Evolutionary conservation across 306 rosid species (phyloP).

Genomic region (Casuarina equisetifolia): DNA sequence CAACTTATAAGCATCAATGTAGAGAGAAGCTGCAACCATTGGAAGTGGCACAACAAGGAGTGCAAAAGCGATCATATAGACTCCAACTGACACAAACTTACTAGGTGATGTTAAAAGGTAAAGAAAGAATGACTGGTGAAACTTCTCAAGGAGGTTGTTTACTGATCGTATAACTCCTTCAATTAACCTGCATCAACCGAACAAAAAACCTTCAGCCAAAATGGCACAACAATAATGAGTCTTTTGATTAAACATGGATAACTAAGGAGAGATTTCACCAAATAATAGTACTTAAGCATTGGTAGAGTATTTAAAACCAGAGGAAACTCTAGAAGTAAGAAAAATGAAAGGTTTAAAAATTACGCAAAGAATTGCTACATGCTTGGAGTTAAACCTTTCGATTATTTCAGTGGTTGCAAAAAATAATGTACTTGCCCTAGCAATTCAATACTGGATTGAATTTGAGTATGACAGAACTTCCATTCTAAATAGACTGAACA

Average conservation of each 20-base stretch:
- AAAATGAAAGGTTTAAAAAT: not conserved
- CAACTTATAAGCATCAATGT: slow-evolving; percentile 38
- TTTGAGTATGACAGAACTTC: slow-evolving; percentile 9
- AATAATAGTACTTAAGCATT: not conserved
- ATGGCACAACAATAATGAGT: slow-evolving; percentile 18
- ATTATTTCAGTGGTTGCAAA: slow-evolving; percentile 6
- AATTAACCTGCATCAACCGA: slow-evolving; percentile 62
- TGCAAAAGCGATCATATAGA: slow-evolving; percentile 93
- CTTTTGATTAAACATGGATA: slow-evolving; percentile 6
- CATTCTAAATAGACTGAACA: slow-evolving; percentile 3
- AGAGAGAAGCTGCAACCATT: slow-evolving; percentile 80
- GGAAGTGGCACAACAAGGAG: slow-evolving; percentile 90
- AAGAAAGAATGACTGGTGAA: slow-evolving; percentile 89
- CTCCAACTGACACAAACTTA: slow-evolving; percentile 91
- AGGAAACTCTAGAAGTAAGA: not conserved
- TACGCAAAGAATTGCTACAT: not conserved
- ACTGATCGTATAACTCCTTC: slow-evolving; percentile 91
- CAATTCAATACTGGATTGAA: slow-evolving; percentile 9
- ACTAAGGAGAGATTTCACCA: not conserved
- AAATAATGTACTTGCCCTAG: slow-evolving; percentile 5
- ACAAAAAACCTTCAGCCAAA: slow-evolving; percentile 22
- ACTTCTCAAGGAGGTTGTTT: slow-evolving; percentile 95
- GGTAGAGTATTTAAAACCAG: not conserved
- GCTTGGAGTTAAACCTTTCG: not conserved
- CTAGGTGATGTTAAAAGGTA: slow-evolving; percentile 82